Conservation (phyloP, 139 green algal species). For the Monoraphidium neglectum region DNA sequence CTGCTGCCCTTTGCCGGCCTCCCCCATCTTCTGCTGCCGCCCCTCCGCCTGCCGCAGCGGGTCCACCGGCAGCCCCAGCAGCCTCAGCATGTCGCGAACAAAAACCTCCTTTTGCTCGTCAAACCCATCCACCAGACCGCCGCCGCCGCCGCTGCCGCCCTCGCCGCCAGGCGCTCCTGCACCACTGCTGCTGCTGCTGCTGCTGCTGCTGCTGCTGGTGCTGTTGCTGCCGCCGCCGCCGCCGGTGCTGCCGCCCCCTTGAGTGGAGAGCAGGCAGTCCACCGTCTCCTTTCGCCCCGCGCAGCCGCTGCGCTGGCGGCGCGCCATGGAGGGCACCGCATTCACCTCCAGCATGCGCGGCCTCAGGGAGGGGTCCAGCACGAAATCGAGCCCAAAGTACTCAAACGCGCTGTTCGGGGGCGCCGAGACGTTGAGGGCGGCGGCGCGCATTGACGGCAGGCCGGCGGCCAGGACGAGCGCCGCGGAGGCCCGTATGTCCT, state of each 20-base stretch:
- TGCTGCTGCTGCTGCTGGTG: conserved; percentile 7
- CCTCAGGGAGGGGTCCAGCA: conserved; percentile 61
- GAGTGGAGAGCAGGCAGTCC: conserved; percentile 8
- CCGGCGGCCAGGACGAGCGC: conserved; percentile 17
- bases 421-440: conserved; percentile 4
- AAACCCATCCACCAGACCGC: conserved; percentile 35
- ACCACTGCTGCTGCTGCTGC: background rate
- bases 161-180: background rate
- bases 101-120: conserved; percentile 71
- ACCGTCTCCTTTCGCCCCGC: conserved; percentile 30
- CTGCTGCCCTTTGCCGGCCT: background rate
- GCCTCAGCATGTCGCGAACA: conserved; percentile 46
- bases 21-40: background rate
- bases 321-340: conserved; percentile 62
- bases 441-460: conserved; percentile 17
- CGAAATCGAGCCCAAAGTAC: conserved; percentile 69
- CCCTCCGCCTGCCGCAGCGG: background rate
- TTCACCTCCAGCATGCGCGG: conserved; percentile 81
- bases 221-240: background rate
- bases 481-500: conserved; percentile 19
- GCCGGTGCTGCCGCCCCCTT: background rate
- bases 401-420: conserved; percentile 18
- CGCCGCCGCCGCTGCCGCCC: background rate
- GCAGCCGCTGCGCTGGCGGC: conserved; percentile 25
- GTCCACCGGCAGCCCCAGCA: conserved; percentile 48